phyloP scores from a whole-genome alignment of 129 eudicot species.

The Deinandra increscens region DNA sequence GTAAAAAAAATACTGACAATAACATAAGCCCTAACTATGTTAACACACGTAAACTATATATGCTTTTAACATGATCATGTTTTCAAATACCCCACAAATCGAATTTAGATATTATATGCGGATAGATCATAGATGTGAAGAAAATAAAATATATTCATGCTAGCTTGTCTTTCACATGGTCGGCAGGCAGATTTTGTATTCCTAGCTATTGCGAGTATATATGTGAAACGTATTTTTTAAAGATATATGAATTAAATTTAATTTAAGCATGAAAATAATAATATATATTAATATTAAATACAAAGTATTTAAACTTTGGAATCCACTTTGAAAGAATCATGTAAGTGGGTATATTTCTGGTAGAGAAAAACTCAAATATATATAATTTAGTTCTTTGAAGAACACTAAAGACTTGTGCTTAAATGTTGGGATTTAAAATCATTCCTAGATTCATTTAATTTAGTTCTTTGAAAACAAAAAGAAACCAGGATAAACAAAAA shows the following conservation, averaged over 20 bases:
- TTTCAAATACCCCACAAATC: not conserved
- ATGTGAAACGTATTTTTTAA: constrained; percentile 5
- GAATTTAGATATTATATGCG: not conserved
- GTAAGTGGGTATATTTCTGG: constrained; percentile 37
- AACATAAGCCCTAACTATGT: too few species aligned
- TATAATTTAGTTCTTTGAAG: too few species aligned
- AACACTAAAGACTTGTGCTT: constrained; percentile 2
- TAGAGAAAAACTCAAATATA: constrained; percentile 25
- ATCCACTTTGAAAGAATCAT: constrained; percentile 30
- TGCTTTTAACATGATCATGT: too few species aligned
- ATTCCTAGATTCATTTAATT: not conserved
- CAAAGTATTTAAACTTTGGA: constrained; percentile 17
- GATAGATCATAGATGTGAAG: not conserved
- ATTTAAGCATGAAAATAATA: constrained; percentile 2
- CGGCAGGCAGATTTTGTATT: constrained; percentile 25
- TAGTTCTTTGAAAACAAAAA: not conserved
- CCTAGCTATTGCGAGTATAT: not conserved
- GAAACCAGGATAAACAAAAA: not conserved
- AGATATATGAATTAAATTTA: not conserved
- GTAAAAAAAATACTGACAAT: too few species aligned
- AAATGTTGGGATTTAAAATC: not conserved
- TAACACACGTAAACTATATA: too few species aligned
- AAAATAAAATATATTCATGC: not conserved
- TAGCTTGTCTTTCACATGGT: constrained; percentile 10
- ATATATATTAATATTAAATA: not conserved